phyloP scores from a whole-genome alignment of 306 rosid genomes.

The Lathyrus sativus region DNA sequence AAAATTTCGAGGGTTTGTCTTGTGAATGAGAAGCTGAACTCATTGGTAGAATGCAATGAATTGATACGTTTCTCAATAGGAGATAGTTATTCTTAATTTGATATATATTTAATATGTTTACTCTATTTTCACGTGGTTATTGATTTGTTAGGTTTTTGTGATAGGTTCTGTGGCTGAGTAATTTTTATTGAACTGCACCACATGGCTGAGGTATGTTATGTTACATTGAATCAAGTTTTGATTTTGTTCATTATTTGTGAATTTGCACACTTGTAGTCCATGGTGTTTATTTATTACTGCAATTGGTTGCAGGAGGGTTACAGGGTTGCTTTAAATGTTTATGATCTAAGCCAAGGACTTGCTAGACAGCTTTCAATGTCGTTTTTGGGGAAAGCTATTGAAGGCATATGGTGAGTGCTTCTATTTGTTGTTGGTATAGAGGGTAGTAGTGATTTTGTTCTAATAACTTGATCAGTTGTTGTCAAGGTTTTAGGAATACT shows the following conservation, averaged over 20 bases:
- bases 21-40: too few species aligned
- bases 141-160: conserved; percentile 28
- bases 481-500: background rate
- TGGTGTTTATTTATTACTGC: background rate
- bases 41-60: too few species aligned
- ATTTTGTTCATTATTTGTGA: conserved; percentile 3
- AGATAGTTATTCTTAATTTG: background rate
- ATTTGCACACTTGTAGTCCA: background rate
- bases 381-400: conserved; percentile 88
- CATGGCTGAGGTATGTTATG: conserved; percentile 75
- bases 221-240: background rate
- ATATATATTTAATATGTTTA: background rate
- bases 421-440: background rate
- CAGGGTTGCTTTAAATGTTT: conserved; percentile 73
- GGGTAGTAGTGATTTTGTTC: background rate
- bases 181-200: conserved; percentile 7
- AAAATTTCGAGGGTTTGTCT: background rate
- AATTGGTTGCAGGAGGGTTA: conserved; percentile 70
- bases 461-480: background rate
- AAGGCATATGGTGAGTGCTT: conserved; percentile 80
- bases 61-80: too few species aligned
- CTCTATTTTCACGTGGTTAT: background rate
- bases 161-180: conserved; percentile 8
- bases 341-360: conserved; percentile 94
- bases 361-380: conserved; percentile 80